A percentile compares a stretch with the other conserved stretches of the same genome.
Conservation (phyloP, 75 land plant genomes). For the Larix kaempferi region DNA sequence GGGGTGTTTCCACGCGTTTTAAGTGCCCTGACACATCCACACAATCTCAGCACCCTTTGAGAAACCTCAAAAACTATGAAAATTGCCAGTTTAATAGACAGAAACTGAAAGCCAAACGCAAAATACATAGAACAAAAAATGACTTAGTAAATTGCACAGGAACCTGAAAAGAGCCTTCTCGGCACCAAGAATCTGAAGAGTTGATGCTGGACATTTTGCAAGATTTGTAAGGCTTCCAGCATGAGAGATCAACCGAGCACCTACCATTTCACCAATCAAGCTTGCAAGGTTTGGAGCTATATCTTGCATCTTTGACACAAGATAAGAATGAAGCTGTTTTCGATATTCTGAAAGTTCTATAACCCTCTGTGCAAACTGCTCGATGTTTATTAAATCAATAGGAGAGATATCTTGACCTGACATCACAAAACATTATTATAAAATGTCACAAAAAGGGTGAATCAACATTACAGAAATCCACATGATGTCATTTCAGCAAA, state of each 20-base stretch:
- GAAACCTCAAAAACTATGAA: neutral
- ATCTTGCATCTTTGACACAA: constrained; percentile 89
- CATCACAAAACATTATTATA: neutral
- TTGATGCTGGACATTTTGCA: constrained; percentile 96
- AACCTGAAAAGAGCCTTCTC: constrained; percentile 99
- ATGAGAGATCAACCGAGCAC: constrained; percentile 98
- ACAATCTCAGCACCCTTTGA: neutral
- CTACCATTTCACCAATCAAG: constrained; percentile 96
- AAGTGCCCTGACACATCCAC: constrained; percentile 60
- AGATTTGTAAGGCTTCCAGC: constrained; percentile 99
- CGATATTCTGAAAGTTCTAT: constrained; percentile 86
- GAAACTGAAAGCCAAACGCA: neutral
- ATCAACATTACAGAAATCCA: too few relatives aligned
- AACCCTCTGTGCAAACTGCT: constrained; percentile 82
- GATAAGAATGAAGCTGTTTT: constrained; percentile 78
- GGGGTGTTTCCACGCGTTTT: constrained; percentile 94
- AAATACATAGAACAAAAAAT: neutral
- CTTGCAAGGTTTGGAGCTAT: constrained; percentile 95
- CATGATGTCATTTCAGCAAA: too few relatives aligned
- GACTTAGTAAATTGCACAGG: neutral
- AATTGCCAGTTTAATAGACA: neutral
- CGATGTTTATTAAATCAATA: constrained; percentile 83
- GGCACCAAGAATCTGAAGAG: constrained; percentile 98
- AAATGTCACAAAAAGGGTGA: too few relatives aligned
- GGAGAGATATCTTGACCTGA: constrained; percentile 92